Percentiles rank a stretch among this genome's conserved stretches.
Evolutionary conservation across 2,329 filamentous ascomycete species (phyloP).

Genomic region (Sarocladium strictum): DNA sequence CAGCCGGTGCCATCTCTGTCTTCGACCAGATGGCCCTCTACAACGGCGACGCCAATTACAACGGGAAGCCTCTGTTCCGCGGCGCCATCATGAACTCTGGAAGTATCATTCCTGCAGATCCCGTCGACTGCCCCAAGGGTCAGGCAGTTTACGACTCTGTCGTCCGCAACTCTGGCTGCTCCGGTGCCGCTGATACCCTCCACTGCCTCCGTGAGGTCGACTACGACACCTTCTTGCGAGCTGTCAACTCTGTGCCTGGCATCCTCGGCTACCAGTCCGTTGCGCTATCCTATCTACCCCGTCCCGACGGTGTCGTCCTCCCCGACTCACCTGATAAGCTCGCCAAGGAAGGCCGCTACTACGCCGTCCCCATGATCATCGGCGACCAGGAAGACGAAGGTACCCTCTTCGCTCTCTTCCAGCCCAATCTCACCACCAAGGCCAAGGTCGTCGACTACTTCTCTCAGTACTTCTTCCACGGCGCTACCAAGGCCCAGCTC

Average conservation of each 20-base stretch:
- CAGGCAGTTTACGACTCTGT: constrained; percentile 61
- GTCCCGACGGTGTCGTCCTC: constrained; percentile 61
- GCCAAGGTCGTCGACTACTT: constrained; percentile 58
- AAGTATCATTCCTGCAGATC: constrained; percentile 52
- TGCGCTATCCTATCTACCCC: constrained; percentile 67
- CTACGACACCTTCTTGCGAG: constrained; percentile 56
- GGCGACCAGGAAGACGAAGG: constrained; percentile 79
- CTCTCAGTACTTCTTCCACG: constrained; percentile 50
- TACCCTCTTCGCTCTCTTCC: constrained; percentile 66
- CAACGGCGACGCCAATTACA: constrained; percentile 66
- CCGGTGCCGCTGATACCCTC: constrained; percentile 48
- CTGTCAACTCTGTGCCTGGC: constrained; percentile 64
- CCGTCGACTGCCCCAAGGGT: constrained; percentile 59
- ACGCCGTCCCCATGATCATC: constrained; percentile 47
- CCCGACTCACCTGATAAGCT: constrained; percentile 58
- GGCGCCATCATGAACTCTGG: constrained; percentile 75
- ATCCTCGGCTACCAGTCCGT: constrained; percentile 63
- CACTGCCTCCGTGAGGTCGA: constrained; percentile 58
- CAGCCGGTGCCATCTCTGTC: constrained; percentile 65
- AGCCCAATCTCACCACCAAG: constrained; percentile 60
- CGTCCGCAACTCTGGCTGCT: constrained; percentile 56
- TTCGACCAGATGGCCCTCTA: constrained; percentile 72
- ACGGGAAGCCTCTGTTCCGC: constrained; percentile 68
- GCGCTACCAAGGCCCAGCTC: constrained; percentile 45
- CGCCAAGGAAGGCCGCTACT: constrained; percentile 40